phyloP scores from a whole-genome alignment of 169 alveolate species.

The Plasmodium adleri region DNA sequence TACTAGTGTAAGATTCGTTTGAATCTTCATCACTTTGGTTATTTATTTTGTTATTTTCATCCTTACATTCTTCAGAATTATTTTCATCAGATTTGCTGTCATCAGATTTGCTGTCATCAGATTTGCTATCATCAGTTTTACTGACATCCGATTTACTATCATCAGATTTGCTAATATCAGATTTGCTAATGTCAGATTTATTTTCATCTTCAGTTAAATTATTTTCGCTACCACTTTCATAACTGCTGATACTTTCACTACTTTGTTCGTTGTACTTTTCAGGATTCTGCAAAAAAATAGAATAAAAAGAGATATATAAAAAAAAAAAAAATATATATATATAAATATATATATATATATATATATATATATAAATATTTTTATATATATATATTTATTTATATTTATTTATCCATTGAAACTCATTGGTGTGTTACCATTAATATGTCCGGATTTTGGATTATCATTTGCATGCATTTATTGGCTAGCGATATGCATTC shows the following conservation, averaged over 20 bases:
- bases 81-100: not conserved
- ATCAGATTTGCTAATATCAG: slow-evolving; percentile 1
- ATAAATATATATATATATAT: not conserved
- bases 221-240: not conserved
- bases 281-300: slow-evolving; percentile 13
- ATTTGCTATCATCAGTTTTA: not conserved
- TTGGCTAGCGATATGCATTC: slow-evolving; percentile 60
- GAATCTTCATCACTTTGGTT: not conserved
- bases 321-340: not conserved
- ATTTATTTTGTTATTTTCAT: not conserved
- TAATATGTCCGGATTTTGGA: slow-evolving; percentile 45
- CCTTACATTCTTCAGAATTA: not conserved
- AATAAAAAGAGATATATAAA: not conserved
- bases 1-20: slow-evolving; percentile 2
- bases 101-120: not conserved
- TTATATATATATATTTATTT: too few species aligned
- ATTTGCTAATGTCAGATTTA: not conserved
- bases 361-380: too few species aligned
- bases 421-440: slow-evolving; percentile 1
- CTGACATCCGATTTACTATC: not conserved
- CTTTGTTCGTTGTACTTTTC: slow-evolving; percentile 16
- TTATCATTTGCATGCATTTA: slow-evolving; percentile 48
- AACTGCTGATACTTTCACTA: slow-evolving; percentile 9
- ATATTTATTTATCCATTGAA: too few species aligned
- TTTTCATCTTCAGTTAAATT: not conserved